Base-by-base conservation (phyloP, 192 early-diverging fungal species). In the Diversispora epigaea region DNA sequence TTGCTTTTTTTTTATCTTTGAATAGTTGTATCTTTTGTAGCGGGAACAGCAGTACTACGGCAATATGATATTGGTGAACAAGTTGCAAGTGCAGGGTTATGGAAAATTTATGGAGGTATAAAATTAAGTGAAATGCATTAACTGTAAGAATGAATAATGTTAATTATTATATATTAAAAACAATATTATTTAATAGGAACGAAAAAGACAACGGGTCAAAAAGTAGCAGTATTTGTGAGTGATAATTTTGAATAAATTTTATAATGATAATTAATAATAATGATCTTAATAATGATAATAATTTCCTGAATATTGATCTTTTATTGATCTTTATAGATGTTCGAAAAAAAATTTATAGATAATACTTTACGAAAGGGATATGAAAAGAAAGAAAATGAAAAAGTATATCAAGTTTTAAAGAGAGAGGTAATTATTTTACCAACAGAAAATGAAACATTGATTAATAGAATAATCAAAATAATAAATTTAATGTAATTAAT, bases 291-390 rank as follows among this genome's bases (percentile, higher is more conserved):
- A 32, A n/a, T 41, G 41, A 41, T 22, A 14, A 14, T 50, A 17
- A 69, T 40, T 76, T 12, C 57, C 25, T 17, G 3, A 46, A 19
- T n/a, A 40, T 40, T 21, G 63, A 57, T 67, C 62, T 52, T 71
- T 64, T 57, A 40, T 40, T 21, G 63, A 57, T 67, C 62, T 52
- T 71, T 64, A 52, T 71, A 87, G 86, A 84, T 90, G 56, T 93
- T 93, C 75, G 91, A 91, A 76, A 93, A 91, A 76, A 88, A 85
- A 77, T 86, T 82, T 65, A 83, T 93, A 40, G 89, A 90, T 21
- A 69, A 69, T 49, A 32, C 67, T 54, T 52, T 69, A 14, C 17
- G 45, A 15, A 69, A 69, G 32, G 21, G 46, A 17, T 69, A 47
- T 69, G 67, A 69, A 49, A 75, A 66, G 56, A 70, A 77, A 4